Percentiles rank a stretch among this genome's conserved stretches.
Conservation (phyloP, 192 early-diverging fungal genomes). For the Phycomyces blakesleeanus region DNA sequence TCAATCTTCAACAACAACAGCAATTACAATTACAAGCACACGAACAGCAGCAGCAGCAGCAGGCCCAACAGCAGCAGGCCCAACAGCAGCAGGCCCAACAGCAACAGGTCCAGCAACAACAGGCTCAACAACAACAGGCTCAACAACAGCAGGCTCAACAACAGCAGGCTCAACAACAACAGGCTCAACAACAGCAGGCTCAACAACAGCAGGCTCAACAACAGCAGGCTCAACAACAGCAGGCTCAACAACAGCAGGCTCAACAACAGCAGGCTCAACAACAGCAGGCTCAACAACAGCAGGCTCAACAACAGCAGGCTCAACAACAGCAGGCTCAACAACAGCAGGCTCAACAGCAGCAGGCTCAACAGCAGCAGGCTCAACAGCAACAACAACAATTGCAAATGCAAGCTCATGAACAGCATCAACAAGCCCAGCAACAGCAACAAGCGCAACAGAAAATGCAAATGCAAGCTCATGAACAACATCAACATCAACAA, state of each 20-base stretch:
- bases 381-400: too few relatives aligned
- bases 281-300: neutral
- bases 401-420: too few relatives aligned
- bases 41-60: slow-evolving; percentile 1
- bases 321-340: neutral
- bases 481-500: neutral
- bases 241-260: neutral
- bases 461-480: neutral
- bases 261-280: neutral
- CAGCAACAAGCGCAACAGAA: neutral
- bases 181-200: too few relatives aligned
- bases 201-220: too few relatives aligned
- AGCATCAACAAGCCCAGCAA: too few relatives aligned
- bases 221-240: neutral
- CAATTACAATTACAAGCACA: too few relatives aligned
- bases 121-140: too few relatives aligned
- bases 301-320: too few relatives aligned
- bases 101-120: neutral
- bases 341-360: slow-evolving; percentile 7
- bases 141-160: slow-evolving; percentile 1
- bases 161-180: too few relatives aligned
- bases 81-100: neutral
- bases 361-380: too few relatives aligned
- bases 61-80: too few relatives aligned
- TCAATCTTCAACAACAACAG: neutral